Evolutionary conservation across 306 rosid genomes (phyloP), one percentile per base, ranked within the genome.

Genomic region (Cyamopsis tetragonoloba): DNA sequence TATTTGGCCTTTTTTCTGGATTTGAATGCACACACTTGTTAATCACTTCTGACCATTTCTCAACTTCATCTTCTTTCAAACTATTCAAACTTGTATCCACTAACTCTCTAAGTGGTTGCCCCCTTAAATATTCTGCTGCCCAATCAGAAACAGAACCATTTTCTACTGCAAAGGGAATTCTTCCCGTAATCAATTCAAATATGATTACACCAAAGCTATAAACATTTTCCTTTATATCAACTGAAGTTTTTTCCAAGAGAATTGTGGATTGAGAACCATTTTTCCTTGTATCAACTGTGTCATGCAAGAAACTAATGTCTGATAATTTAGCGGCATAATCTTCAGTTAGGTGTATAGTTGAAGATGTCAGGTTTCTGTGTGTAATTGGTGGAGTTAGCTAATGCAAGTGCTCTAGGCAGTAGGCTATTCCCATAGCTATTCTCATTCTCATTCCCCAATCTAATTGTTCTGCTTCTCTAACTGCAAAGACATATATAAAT

Each of bases 361-460:
- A 88, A 46, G 98, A 89, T 12, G 66, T 76, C 41, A 93, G 80
- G 79, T 80, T 82, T 70, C 67, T 74, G 26, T 78, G 88, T 15
- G 62, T 35, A 57, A 83, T 66, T 6, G 97, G 95, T 53, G 96
- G 97, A 56, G 73, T 76, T 62, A 86, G 80, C 41, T 84, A 77
- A 83, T 89, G 98, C 77, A 89, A 74, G 69, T 93, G 83, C 58
- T 93, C 96, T n/a, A 93, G 78, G 66, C 96, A 89, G 71, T 87
- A 93, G 23, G 95, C 91, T 81, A 88, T 78, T 53, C 97, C 98
- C 98, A 93, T 89, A 0, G 96, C 96, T 83, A 89, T 80, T 37
- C 98, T 75, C 53, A 70, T 37, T 82, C 95, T 80, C 85, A 71
- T 93, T 79, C 65, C 83, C 97, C 98, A 88, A 71, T 93, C 95